Base-by-base conservation (phyloP, 2,329 filamentous ascomycete species). In the Coniochaeta ligniaria region DNA sequence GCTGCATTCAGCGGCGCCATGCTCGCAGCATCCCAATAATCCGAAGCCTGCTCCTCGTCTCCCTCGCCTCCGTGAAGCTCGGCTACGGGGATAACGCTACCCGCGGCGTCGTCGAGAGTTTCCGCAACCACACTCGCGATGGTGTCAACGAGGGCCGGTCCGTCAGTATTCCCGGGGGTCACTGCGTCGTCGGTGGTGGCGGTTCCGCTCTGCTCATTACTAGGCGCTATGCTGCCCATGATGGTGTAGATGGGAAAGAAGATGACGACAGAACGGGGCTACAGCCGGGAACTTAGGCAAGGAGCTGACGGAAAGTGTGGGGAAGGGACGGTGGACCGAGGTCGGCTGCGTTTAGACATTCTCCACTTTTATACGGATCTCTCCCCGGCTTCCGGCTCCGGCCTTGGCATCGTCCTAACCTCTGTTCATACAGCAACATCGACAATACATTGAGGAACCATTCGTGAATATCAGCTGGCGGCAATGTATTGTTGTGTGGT, bases 1-100 rank as follows among this genome's bases (percentile, higher is more conserved):
- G 76, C 74, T 65, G 80, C 71, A 66, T 79, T 86, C 59, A 85
- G 72, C 61, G 80, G 78, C 61, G 82, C 78, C 83, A 86, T 86
- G 64, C 78, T 81, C 62, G 77, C 72, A 52, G 79, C 76, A 75
- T 85, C 81, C 76, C 83, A 86, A 70, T 85, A 85, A 59, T 78
- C 73, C 47, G 82, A 80, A 47, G 47, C 26, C 4, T 52, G 14
- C 17, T 52, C 47, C 47, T 31, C 47, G 47, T 52, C 47, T n/a
- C 47, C 47, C 12, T 52, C 47, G 11, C 47, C 47, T 17, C 47
- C 47, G 47, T 31, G 47, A 31, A 52, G 24, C 47, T 52, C 47
- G 22, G 47, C 47, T 24, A 52, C 17, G 14, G 47, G 47, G 47
- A 52, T n/a, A n/a, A 8, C 20, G 16, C 24, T 52, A 31, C 47